phyloP scores from a whole-genome alignment of 2,329 filamentous ascomycete species.

The Fusarium sp. region DNA sequence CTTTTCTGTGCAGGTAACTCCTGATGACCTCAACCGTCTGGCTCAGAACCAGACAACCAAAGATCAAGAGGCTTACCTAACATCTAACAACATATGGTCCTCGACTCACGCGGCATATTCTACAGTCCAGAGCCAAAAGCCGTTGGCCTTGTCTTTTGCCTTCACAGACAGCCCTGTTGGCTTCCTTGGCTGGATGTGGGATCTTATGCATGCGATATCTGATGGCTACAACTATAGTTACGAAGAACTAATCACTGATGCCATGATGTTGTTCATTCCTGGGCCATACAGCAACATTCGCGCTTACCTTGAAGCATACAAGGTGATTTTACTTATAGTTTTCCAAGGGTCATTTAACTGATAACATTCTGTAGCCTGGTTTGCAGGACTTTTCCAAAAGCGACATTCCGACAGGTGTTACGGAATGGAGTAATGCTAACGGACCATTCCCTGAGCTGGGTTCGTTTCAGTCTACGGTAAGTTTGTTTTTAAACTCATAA shows the following conservation, averaged over 20 bases:
- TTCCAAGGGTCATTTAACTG: neutral
- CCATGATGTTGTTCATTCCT: slow-evolving; percentile 31
- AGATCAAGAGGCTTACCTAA: slow-evolving; percentile 11
- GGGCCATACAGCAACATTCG: slow-evolving; percentile 22
- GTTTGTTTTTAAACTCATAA: rapidly evolving
- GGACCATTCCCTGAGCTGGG: neutral
- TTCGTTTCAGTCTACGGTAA: neutral
- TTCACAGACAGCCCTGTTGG: slow-evolving; percentile 28
- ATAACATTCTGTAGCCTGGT: neutral
- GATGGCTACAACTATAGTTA: slow-evolving; percentile 19
- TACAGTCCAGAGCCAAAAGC: slow-evolving; percentile 1
- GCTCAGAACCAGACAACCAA: neutral
- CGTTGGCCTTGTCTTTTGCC: slow-evolving; percentile 4
- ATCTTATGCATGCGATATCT: slow-evolving; percentile 13
- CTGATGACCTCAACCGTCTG: slow-evolving; percentile 6
- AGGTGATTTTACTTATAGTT: neutral
- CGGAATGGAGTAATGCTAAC: neutral
- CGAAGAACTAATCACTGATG: slow-evolving; percentile 27
- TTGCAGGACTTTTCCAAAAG: neutral
- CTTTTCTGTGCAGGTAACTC: neutral
- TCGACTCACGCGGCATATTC: slow-evolving; percentile 9
- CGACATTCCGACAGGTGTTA: neutral
- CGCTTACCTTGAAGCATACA: slow-evolving; percentile 7
- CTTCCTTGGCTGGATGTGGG: slow-evolving; percentile 21
- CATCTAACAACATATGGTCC: slow-evolving; percentile 9